A percentile compares a stretch with the other conserved stretches of the same genome.
phyloP scores from a whole-genome alignment of 179 eudicot genomes.

The Heliamphora pulchella region DNA sequence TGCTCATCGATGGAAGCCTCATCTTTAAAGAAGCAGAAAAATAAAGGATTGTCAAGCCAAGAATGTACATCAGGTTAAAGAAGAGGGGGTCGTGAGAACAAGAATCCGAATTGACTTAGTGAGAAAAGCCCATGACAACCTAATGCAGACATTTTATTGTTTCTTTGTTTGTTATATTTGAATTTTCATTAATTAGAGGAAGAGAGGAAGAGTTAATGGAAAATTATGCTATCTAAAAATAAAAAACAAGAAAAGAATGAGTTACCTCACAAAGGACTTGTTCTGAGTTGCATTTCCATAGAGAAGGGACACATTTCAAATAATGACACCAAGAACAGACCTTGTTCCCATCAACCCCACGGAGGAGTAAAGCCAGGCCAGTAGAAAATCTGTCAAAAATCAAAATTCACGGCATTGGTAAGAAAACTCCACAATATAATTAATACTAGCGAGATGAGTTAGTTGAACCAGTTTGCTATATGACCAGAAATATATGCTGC shows the following conservation, averaged over 20 bases:
- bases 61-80: no score
- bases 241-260: neutral
- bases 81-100: no score
- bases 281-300: constrained; percentile 52
- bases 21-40: no score
- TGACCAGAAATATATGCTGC: no score
- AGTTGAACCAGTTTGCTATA: no score
- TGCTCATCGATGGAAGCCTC: no score
- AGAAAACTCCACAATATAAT: neutral
- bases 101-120: neutral
- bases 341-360: constrained; percentile 52
- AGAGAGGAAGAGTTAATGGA: neutral
- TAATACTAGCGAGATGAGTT: neutral
- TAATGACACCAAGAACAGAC: constrained; percentile 75
- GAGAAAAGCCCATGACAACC: neutral
- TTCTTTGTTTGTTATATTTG: neutral
- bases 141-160: neutral
- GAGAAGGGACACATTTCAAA: constrained; percentile 56
- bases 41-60: no score
- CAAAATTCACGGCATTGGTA: neutral
- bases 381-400: constrained; percentile 21
- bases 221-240: neutral
- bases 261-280: constrained; percentile 35
- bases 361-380: constrained; percentile 37
- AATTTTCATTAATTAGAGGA: neutral